Percentiles rank a stretch among this genome's conserved stretches.
phyloP scores from a whole-genome alignment of 1,139 yeast species.

The Geotrichum macrosporum region DNA sequence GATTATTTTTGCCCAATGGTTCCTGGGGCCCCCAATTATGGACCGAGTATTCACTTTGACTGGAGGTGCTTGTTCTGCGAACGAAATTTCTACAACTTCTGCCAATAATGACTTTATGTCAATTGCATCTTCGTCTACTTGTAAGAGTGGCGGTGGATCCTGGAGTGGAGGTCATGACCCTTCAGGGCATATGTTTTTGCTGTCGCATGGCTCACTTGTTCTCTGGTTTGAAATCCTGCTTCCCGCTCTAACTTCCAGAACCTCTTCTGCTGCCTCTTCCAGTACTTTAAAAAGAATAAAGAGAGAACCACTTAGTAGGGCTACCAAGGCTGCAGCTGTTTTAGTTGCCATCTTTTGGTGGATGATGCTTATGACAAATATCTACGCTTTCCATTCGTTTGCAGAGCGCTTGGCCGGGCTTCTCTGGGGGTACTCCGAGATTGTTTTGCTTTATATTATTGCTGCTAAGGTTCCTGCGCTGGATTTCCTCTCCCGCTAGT shows the following conservation, averaged over 20 bases:
- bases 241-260: slow-evolving; percentile 25
- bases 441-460: slow-evolving; percentile 40
- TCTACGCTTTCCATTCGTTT: slow-evolving; percentile 72
- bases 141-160: slow-evolving; percentile 8
- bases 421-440: slow-evolving; percentile 53
- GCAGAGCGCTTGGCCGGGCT: slow-evolving; percentile 68
- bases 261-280: background rate
- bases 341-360: slow-evolving; percentile 69
- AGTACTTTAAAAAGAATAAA: too few species aligned
- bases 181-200: slow-evolving; percentile 83
- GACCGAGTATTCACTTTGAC: slow-evolving; percentile 73
- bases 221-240: slow-evolving; percentile 62
- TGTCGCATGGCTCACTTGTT: slow-evolving; percentile 67
- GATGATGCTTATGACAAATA: slow-evolving; percentile 81
- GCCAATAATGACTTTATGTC: slow-evolving; percentile 8
- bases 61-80: slow-evolving; percentile 70
- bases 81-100: background rate
- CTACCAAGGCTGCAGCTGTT: slow-evolving; percentile 39
- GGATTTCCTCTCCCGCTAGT: too few species aligned
- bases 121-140: background rate
- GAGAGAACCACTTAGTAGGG: too few species aligned
- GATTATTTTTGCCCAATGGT: slow-evolving; percentile 84
- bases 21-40: slow-evolving; percentile 83
- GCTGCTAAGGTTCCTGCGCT: slow-evolving; percentile 3
- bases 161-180: slow-evolving; percentile 98